These are phyloP conservation scores for Gymnopilus dilepis DNA, from an alignment of 768 basidiomycete species.

Conservation along the genomic window DNA sequence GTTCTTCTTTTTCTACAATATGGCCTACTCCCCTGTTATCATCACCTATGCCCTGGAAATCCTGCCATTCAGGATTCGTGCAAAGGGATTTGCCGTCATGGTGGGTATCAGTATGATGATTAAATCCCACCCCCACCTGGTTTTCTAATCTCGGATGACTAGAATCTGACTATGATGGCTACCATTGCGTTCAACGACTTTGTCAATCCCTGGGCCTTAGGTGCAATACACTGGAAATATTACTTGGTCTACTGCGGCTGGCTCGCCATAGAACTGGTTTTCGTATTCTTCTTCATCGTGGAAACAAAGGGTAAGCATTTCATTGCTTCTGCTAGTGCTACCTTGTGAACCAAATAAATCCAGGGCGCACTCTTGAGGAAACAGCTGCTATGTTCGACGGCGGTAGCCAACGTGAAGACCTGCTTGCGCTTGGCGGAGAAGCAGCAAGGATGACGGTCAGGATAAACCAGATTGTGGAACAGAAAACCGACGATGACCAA, in stretches of 20 bases:
- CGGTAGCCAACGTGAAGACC: constrained; percentile 46
- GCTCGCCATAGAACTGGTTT: constrained; percentile 63
- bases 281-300: constrained; percentile 57
- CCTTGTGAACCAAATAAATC: neutral
- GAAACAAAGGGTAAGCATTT: constrained; percentile 60
- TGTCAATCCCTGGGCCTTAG: constrained; percentile 77
- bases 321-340: neutral
- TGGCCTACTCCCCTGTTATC: constrained; percentile 79
- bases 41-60: constrained; percentile 72
- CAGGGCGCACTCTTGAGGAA: constrained; percentile 70
- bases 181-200: constrained; percentile 80
- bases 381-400: constrained; percentile 76
- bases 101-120: constrained; percentile 36
- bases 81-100: constrained; percentile 81
- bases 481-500: constrained; percentile 5
- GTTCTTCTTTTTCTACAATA: constrained; percentile 57
- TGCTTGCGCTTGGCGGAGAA: constrained; percentile 51
- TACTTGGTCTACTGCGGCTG: constrained; percentile 68
- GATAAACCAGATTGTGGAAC: constrained; percentile 25
- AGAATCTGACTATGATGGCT: constrained; percentile 67
- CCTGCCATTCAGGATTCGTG: constrained; percentile 77
- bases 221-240: constrained; percentile 59
- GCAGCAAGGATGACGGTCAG: constrained; percentile 45
- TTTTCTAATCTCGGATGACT: neutral
- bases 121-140: neutral